phyloP scores from a whole-genome alignment of 2,329 filamentous ascomycete species.

The Huntiella moniliformis region DNA sequence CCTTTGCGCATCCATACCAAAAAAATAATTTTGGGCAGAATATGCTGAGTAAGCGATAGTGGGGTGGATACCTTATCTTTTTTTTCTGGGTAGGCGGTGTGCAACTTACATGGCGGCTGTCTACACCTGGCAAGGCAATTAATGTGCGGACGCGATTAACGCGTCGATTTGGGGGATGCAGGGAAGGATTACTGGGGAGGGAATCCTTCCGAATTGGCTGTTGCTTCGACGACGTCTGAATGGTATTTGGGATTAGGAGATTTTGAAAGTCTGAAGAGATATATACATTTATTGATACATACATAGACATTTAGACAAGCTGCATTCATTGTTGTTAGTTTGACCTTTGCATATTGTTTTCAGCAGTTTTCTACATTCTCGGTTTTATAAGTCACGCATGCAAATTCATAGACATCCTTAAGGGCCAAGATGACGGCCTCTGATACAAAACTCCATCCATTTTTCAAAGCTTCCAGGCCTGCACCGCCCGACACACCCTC shows the following conservation, averaged over 20 bases:
- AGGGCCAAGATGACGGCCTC: background rate
- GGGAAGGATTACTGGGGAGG: background rate
- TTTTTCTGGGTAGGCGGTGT: constrained; percentile 2
- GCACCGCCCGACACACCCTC: background rate
- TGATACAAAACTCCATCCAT: constrained; percentile 9
- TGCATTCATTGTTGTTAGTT: too few species aligned
- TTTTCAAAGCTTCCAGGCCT: constrained; percentile 8
- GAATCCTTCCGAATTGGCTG: background rate
- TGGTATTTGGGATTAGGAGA: too few species aligned
- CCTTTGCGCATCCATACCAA: background rate
- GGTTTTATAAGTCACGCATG: too few species aligned
- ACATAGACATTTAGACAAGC: too few species aligned
- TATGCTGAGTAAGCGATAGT: constrained; percentile 9
- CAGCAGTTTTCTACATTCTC: too few species aligned
- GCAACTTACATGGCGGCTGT: background rate
- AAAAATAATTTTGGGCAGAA: constrained; percentile 12
- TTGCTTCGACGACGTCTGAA: background rate
- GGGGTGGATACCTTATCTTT: background rate
- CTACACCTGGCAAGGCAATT: constrained; percentile 4
- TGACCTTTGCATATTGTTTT: too few species aligned
- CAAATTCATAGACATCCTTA: background rate
- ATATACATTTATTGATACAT: too few species aligned
- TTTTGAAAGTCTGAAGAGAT: too few species aligned
- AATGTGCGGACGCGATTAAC: constrained; percentile 3
- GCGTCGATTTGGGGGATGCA: background rate